phyloP scores from a whole-genome alignment of 176 grass and related monocot genomes.

The Tuctoria greenei region DNA sequence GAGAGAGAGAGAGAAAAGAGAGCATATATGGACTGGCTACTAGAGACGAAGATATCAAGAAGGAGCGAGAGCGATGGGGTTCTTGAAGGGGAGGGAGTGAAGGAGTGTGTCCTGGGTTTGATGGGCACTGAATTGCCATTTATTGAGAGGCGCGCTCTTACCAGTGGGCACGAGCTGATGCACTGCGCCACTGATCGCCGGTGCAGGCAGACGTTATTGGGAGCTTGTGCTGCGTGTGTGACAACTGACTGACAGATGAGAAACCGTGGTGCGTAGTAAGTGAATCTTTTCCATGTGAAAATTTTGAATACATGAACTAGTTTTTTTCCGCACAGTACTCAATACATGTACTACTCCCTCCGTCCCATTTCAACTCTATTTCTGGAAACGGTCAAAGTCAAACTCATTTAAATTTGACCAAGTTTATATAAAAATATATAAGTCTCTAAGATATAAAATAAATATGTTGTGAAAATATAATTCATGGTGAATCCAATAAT shows the following conservation, averaged over 20 bases:
- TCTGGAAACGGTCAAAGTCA: too few species aligned
- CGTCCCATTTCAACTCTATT: too few species aligned
- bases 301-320: too few species aligned
- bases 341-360: neutral
- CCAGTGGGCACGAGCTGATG: slow-evolving; percentile 28
- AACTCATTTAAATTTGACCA: too few species aligned
- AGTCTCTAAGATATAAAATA: too few species aligned
- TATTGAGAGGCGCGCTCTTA: slow-evolving; percentile 36
- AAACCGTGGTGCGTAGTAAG: neutral
- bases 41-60: neutral
- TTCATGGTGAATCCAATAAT: too few species aligned
- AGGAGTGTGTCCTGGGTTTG: slow-evolving; percentile 23
- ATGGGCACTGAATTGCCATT: slow-evolving; percentile 53
- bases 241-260: neutral
- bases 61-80: neutral
- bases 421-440: too few species aligned
- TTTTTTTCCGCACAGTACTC: too few species aligned
- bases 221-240: slow-evolving; percentile 24
- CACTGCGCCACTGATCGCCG: slow-evolving; percentile 10
- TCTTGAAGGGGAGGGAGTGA: slow-evolving; percentile 34
- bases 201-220: slow-evolving; percentile 32
- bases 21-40: neutral
- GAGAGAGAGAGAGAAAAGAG: slow-evolving; percentile 6
- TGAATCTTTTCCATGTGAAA: slow-evolving; percentile 14
- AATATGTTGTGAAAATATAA: too few species aligned